Evolutionary conservation across 352 stramenopile species (phyloP).

Genomic region (Phytophthora macrochlamydospora): DNA sequence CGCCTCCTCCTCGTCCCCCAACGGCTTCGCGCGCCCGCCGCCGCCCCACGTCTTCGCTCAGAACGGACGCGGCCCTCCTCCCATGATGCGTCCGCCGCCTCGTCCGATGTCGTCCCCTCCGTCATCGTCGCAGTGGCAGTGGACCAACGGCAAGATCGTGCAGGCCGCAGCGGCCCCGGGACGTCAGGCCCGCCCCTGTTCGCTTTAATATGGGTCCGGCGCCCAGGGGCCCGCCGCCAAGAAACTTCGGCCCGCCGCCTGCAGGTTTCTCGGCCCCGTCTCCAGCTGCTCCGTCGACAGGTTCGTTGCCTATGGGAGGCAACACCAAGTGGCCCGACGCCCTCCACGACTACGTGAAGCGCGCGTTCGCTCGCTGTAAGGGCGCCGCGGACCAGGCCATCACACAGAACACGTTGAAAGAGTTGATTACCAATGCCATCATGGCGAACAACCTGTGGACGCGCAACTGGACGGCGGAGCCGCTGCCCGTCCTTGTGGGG

Average conservation of each 20-base stretch:
- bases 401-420: constrained; percentile 82
- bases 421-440: constrained; percentile 85
- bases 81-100: constrained; percentile 49
- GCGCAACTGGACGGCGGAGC: constrained; percentile 81
- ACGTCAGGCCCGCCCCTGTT: constrained; percentile 43
- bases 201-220: constrained; percentile 46
- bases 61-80: constrained; percentile 30
- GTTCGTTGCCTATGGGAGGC: constrained; percentile 21
- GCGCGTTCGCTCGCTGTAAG: constrained; percentile 81
- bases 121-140: constrained; percentile 63
- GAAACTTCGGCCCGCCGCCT: constrained; percentile 24
- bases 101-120: constrained; percentile 23
- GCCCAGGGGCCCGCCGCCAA: constrained; percentile 17
- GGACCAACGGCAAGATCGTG: constrained; percentile 50
- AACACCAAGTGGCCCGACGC: constrained; percentile 84
- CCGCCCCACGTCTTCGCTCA: constrained; percentile 18
- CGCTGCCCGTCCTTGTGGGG: constrained; percentile 70
- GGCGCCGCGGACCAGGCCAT: constrained; percentile 74
- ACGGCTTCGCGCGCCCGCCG: constrained; percentile 25
- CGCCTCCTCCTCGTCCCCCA: constrained; percentile 22
- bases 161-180: constrained; percentile 9
- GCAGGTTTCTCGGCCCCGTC: constrained; percentile 13
- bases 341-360: constrained; percentile 88
- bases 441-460: constrained; percentile 87
- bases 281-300: constrained; percentile 12